These are phyloP conservation scores for Kwoniella bestiolae DNA, from an alignment of 768 basidiomycete genomes.

Conservation along the genomic window DNA sequence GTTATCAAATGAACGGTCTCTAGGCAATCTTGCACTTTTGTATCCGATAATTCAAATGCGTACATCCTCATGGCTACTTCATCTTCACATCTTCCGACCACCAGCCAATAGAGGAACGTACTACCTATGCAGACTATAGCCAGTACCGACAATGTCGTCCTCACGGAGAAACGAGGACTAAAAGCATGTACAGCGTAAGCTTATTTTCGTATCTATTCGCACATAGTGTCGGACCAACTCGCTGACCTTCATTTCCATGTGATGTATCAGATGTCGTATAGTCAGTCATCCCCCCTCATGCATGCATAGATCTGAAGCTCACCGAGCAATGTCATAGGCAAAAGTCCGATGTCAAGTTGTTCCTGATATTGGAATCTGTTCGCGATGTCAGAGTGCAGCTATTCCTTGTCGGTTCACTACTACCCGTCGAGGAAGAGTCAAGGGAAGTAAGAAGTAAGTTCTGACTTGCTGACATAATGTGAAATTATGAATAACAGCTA, in stretches of 20 bases:
- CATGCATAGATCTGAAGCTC: neutral
- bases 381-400: constrained; percentile 14
- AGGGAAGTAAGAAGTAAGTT: constrained; percentile 26
- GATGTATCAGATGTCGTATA: constrained; percentile 16
- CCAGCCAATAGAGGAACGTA: neutral
- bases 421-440: constrained; percentile 20
- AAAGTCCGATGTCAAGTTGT: constrained; percentile 17
- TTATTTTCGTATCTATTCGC: neutral
- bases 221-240: neutral
- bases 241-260: neutral
- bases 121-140: constrained; percentile 1
- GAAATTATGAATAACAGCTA: neutral
- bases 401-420: constrained; percentile 16
- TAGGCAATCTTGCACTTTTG: neutral
- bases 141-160: neutral
- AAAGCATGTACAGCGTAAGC: constrained; percentile 18
- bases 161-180: constrained; percentile 17
- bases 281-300: constrained; percentile 1
- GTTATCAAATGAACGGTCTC: constrained; percentile 10
- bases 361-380: constrained; percentile 11
- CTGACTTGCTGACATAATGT: neutral
- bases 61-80: neutral
- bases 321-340: constrained; percentile 7
- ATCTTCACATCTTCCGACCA: neutral
- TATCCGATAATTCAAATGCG: neutral